These are phyloP conservation scores for Gypsophila paniculata DNA, from an alignment of 179 eudicot genomes.

Conservation along the genomic window DNA sequence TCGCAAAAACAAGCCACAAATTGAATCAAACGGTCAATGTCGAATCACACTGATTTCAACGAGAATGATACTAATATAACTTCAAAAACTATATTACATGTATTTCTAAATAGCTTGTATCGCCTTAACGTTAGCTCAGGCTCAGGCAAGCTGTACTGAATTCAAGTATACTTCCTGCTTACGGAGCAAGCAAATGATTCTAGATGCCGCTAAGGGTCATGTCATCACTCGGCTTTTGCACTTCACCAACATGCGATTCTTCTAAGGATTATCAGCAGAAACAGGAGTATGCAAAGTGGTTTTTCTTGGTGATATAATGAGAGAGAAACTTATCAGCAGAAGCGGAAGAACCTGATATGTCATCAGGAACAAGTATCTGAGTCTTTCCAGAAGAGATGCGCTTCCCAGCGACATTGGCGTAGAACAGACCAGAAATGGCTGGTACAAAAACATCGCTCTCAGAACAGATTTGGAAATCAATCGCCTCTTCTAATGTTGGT, in stretches of 20 bases:
- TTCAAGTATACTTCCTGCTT: conserved; percentile 22
- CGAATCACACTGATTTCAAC: conserved; percentile 30
- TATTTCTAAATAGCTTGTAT: conserved; percentile 23
- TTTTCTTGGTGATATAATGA: conserved; percentile 69
- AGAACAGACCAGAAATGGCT: conserved; percentile 83
- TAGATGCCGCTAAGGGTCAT: background rate
- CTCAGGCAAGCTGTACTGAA: conserved; percentile 27
- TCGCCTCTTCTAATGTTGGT: conserved; percentile 67
- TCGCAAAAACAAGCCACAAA: conserved; percentile 24
- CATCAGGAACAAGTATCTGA: conserved; percentile 75
- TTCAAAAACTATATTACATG: conserved; percentile 27
- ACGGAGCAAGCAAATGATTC: background rate
- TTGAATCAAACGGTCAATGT: conserved; percentile 23
- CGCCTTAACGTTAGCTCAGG: conserved; percentile 23
- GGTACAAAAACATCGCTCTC: conserved; percentile 82
- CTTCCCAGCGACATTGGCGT: conserved; percentile 82
- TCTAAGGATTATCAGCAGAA: conserved; percentile 50
- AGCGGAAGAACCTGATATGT: conserved; percentile 46
- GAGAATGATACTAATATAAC: conserved; percentile 23
- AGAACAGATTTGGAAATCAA: conserved; percentile 72
- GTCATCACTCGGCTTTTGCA: background rate
- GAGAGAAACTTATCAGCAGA: conserved; percentile 55
- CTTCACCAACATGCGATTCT: background rate
- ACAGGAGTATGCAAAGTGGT: conserved; percentile 94
- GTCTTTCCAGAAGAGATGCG: conserved; percentile 78